These are phyloP conservation scores for Talaromyces amestolkiae DNA, from an alignment of 2,329 filamentous ascomycete genomes.

Conservation along the genomic window DNA sequence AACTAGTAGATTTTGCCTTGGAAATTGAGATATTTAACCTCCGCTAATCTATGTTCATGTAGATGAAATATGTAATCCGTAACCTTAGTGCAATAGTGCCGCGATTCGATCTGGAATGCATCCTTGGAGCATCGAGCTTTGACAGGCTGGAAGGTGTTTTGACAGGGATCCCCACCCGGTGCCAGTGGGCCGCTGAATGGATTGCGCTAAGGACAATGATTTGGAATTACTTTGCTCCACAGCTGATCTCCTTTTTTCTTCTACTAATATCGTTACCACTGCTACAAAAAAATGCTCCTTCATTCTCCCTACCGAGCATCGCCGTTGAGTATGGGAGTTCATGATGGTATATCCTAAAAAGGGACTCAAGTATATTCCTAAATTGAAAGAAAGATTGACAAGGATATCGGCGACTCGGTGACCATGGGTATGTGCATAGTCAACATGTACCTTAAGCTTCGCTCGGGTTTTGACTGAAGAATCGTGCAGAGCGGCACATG, in stretches of 20 bases:
- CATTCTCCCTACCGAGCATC: neutral
- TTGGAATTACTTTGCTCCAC: conserved; percentile 14
- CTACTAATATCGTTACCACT: neutral
- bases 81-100: neutral
- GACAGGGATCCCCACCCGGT: neutral
- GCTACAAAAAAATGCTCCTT: neutral
- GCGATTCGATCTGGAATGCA: conserved; percentile 4
- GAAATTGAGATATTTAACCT: neutral
- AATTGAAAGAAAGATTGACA: neutral
- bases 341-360: neutral
- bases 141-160: neutral
- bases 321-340: neutral
- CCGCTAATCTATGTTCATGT: neutral
- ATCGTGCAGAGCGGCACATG: neutral
- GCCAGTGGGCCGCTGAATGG: neutral
- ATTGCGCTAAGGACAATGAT: conserved; percentile 8
- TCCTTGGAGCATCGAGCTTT: neutral
- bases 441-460: neutral
- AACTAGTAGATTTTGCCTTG: neutral
- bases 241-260: conserved; percentile 1
- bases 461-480: neutral
- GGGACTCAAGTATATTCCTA: neutral
- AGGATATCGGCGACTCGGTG: conserved; percentile 11
- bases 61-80: neutral
- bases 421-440: conserved; percentile 9